Conservation (phyloP, 1,284 basidiomycete species). For the Entoloma clypeatum region DNA sequence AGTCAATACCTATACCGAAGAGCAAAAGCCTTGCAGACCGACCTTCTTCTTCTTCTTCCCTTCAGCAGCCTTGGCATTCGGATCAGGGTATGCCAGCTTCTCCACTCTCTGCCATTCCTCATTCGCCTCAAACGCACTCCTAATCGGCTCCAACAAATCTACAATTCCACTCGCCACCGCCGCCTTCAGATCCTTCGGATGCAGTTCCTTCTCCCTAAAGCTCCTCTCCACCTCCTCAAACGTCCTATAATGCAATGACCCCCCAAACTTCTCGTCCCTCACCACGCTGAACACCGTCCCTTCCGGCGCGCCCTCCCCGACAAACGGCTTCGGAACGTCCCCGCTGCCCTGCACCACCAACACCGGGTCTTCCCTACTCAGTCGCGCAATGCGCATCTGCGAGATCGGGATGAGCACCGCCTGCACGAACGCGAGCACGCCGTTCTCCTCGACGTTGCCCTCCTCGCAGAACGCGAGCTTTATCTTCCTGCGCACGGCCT, state of each 20-base stretch:
- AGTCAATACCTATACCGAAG: constrained; percentile 1
- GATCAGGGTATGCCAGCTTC: constrained; percentile 82
- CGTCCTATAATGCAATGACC: constrained; percentile 69
- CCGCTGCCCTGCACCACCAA: constrained; percentile 42
- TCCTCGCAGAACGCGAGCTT: constrained; percentile 93
- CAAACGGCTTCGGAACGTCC: constrained; percentile 60
- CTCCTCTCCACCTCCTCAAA: constrained; percentile 74
- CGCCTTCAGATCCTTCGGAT: constrained; percentile 89
- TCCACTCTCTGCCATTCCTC: constrained; percentile 83
- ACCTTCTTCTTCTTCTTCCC: constrained; percentile 67
- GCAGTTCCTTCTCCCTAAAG: constrained; percentile 75
- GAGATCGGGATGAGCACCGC: constrained; percentile 90
- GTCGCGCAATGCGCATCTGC: constrained; percentile 63
- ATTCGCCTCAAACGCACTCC: constrained; percentile 69
- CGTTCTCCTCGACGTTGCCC: constrained; percentile 89
- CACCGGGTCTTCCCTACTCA: constrained; percentile 34
- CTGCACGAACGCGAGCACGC: constrained; percentile 85
- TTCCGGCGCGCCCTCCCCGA: constrained; percentile 64
- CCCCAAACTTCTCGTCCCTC: constrained; percentile 82
- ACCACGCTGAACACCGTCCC: constrained; percentile 82
- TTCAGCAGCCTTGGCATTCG: constrained; percentile 57
- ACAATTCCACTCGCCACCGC: constrained; percentile 79
- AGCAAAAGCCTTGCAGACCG: constrained; percentile 49
- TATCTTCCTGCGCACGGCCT: constrained; percentile 85
- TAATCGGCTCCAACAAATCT: constrained; percentile 80